phyloP scores from a whole-genome alignment of 768 basidiomycete genomes.

The Lepiota subincarnata region DNA sequence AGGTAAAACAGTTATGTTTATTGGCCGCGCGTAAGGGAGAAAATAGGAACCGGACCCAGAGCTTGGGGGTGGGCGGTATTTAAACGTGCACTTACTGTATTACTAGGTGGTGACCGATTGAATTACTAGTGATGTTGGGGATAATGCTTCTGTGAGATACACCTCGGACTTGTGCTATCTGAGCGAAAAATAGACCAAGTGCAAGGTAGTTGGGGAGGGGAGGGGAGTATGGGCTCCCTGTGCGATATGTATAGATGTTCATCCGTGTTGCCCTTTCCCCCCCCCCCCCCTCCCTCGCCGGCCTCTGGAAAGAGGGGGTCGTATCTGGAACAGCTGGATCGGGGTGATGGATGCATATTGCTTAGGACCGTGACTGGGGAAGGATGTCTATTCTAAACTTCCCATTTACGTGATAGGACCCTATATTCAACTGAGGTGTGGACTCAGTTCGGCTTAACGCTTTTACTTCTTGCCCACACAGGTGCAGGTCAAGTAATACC shows the following conservation, averaged over 20 bases:
- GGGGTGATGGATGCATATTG: slow-evolving; percentile 1
- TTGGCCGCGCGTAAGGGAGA: background rate
- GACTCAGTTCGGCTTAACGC: slow-evolving; percentile 5
- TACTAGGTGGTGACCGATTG: background rate
- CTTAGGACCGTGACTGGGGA: slow-evolving; percentile 2
- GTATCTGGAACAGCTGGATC: slow-evolving; percentile 2
- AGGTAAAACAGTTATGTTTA: slow-evolving; percentile 1
- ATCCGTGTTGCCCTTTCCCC: too few species aligned
- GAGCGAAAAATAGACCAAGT: slow-evolving; percentile 1
- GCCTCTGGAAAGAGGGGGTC: background rate
- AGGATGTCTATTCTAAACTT: background rate
- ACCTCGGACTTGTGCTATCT: slow-evolving; percentile 4
- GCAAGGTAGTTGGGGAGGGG: background rate
- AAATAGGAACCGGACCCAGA: background rate
- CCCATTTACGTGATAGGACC: slow-evolving; percentile 5
- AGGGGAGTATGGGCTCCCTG: background rate
- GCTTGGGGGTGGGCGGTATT: background rate
- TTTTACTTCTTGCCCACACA: background rate
- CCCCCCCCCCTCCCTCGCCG: too few species aligned
- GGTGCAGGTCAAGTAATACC: background rate
- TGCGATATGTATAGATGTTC: background rate
- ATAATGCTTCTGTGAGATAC: slow-evolving; percentile 6
- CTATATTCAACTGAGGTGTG: slow-evolving; percentile 5
- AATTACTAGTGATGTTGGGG: background rate
- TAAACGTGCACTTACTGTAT: background rate